Base-by-base conservation (phyloP, 768 basidiomycete genomes). In the Tephrocybe sp. region DNA sequence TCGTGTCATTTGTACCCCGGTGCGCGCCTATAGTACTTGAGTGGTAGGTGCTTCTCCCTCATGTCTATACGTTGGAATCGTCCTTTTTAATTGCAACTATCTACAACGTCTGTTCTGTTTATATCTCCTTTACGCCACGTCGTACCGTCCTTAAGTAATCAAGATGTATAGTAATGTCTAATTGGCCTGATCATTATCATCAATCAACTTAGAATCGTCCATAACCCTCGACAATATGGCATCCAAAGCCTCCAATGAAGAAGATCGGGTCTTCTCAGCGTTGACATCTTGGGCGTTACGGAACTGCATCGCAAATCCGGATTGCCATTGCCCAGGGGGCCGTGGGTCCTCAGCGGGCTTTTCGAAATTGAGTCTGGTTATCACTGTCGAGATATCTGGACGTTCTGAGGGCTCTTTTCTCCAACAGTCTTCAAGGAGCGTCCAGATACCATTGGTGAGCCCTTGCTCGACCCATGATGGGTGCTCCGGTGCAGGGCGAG, bases 351-450 rank as follows among this genome's bases (percentile, higher is more conserved):
- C 16, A 8, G 36, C 36, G 11, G 42, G 42, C 19, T 18, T 16
- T 12, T 44, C 42, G 13, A 25, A 2, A 21, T 8, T 18, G 9
- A 44, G 18, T 15, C 28, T 9, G 27, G 18, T 9, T 28, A 5
- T 31, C 18, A 44, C 28, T 6, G 28, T n/a, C 4, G 32, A 19
- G 8, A 50, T 50, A 15, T 50, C 19, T 6, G 64, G 66, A 12
- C 64, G 59, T 11, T 44, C 35, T 7, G 27, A 40, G 0, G 66
- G 59, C 15, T 59, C 34, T 11, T 44, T 40, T 2, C 30, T 16
- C 66, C 66, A 67, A 44, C 64, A 64, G 2, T 57, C 52, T 42
- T 58, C 46, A 46, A 64, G 60, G 2, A 63, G 35, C 3, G 41
- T 22, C 63, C 66, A 65, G 9, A 62, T 52, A 1, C n/a, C 16